These are phyloP conservation scores for Immersiella caudata DNA, from an alignment of 495 filamentous ascomycete genomes.

Conservation along the genomic window DNA sequence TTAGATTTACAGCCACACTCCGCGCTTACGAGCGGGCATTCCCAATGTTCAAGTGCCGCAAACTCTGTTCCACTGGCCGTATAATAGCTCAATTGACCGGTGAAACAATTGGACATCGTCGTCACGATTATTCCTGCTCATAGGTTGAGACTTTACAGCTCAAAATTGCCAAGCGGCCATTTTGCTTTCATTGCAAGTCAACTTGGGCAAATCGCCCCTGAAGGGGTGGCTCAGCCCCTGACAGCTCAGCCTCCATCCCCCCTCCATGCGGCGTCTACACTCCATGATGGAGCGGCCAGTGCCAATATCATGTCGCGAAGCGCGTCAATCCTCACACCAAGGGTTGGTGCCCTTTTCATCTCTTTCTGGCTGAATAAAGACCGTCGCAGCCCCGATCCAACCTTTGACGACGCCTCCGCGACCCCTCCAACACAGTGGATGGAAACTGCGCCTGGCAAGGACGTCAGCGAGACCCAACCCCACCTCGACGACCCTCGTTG, in stretches of 20 bases:
- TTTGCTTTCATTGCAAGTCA: too few species aligned
- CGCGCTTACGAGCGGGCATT: too few species aligned
- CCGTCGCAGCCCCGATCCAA: neutral
- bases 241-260: constrained; percentile 7
- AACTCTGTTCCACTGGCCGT: too few species aligned
- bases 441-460: neutral
- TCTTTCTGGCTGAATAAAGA: neutral
- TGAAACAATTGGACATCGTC: too few species aligned
- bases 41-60: too few species aligned
- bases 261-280: neutral
- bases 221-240: constrained; percentile 10
- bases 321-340: neutral
- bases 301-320: constrained; percentile 3
- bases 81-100: too few species aligned
- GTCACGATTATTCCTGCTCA: too few species aligned
- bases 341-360: neutral
- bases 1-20: too few species aligned
- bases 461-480: neutral
- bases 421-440: neutral
- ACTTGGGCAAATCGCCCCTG: neutral
- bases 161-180: too few species aligned
- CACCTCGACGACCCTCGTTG: neutral
- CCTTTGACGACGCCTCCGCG: neutral
- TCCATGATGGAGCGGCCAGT: neutral
- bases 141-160: too few species aligned